A percentile compares a stretch with the other conserved stretches of the same genome.
Conservation (phyloP, 1,139 yeast species). For the Nadsonia commutata region DNA sequence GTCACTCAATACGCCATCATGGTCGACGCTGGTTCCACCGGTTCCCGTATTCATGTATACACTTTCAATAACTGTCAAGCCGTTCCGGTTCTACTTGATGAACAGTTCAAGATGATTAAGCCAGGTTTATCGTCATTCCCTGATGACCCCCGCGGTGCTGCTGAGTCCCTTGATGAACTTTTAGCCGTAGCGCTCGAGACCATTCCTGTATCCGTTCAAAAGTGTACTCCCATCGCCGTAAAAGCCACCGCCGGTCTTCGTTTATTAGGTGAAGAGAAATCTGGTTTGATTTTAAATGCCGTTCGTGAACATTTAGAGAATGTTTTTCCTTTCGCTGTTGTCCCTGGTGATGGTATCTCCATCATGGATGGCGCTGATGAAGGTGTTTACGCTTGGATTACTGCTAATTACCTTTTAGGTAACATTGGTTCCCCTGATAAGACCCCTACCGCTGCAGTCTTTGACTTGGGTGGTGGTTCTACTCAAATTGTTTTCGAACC, state of each 20-base stretch:
- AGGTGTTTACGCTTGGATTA: conserved; percentile 99
- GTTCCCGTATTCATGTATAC: conserved; percentile 89
- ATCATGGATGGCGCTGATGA: conserved; percentile 95
- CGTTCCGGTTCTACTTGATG: conserved; percentile 69
- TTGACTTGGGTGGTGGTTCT: conserved; percentile 97
- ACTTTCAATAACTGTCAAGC: conserved; percentile 67
- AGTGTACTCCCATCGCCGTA: conserved; percentile 86
- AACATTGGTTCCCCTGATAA: conserved; percentile 66
- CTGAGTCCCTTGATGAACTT: conserved; percentile 70
- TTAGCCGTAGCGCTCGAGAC: conserved; percentile 55
- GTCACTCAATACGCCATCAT: conserved; percentile 53
- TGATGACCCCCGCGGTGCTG: conserved; percentile 71
- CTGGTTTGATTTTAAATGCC: conserved; percentile 48
- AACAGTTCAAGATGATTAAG: conserved; percentile 73
- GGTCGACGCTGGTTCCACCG: conserved; percentile 96
- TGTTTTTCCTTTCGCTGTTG: conserved; percentile 84
- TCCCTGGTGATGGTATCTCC: conserved; percentile 67
- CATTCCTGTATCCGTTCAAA: conserved; percentile 58
- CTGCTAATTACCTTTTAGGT: conserved; percentile 82
- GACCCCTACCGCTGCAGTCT: conserved; percentile 83
- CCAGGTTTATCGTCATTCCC: conserved; percentile 88
- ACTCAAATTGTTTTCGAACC: conserved; percentile 98
- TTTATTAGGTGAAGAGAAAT: conserved; percentile 59
- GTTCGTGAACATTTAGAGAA: conserved; percentile 61
- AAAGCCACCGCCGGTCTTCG: conserved; percentile 98